Conservation (phyloP, 2,329 filamentous ascomycete genomes). For the Calonectria crousiana region DNA sequence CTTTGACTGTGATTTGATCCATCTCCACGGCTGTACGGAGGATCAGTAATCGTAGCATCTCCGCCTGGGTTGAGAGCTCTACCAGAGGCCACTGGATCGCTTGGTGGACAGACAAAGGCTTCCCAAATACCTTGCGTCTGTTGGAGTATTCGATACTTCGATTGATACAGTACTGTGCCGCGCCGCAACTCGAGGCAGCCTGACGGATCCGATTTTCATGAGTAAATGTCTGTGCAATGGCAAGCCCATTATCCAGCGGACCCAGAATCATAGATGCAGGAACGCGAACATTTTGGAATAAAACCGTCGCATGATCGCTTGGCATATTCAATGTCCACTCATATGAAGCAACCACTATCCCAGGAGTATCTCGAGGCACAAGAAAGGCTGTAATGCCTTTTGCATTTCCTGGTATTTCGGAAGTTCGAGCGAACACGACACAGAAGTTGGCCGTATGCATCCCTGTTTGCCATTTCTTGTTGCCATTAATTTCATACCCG, state of each 20-base stretch:
- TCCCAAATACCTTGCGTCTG: slow-evolving; percentile 28
- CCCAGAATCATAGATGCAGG: slow-evolving; percentile 23
- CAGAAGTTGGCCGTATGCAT: slow-evolving; percentile 29
- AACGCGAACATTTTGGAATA: slow-evolving; percentile 25
- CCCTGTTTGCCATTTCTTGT: slow-evolving; percentile 36
- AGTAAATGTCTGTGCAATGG: slow-evolving; percentile 34
- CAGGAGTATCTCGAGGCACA: slow-evolving; percentile 19
- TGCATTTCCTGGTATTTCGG: slow-evolving; percentile 25
- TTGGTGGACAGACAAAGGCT: slow-evolving; percentile 28
- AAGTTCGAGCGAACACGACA: slow-evolving; percentile 32
- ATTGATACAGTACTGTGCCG: slow-evolving; percentile 29
- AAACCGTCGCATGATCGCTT: slow-evolving; percentile 30
- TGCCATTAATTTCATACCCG: slow-evolving; percentile 31
- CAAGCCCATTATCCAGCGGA: slow-evolving; percentile 23
- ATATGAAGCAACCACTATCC: slow-evolving; percentile 24
- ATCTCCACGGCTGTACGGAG: slow-evolving; percentile 32
- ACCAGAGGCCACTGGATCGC: slow-evolving; percentile 36
- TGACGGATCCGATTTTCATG: slow-evolving; percentile 35
- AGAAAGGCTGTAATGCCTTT: slow-evolving; percentile 31
- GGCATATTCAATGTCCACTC: slow-evolving; percentile 37
- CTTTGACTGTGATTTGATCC: slow-evolving; percentile 17
- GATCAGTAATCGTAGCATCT: slow-evolving; percentile 32
- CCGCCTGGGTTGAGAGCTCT: slow-evolving; percentile 30
- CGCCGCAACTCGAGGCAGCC: slow-evolving; percentile 29
- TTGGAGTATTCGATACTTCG: slow-evolving; percentile 25